Evolutionary conservation across 2,329 filamentous ascomycete species (phyloP).

Genomic region (Neonectria hederae): DNA sequence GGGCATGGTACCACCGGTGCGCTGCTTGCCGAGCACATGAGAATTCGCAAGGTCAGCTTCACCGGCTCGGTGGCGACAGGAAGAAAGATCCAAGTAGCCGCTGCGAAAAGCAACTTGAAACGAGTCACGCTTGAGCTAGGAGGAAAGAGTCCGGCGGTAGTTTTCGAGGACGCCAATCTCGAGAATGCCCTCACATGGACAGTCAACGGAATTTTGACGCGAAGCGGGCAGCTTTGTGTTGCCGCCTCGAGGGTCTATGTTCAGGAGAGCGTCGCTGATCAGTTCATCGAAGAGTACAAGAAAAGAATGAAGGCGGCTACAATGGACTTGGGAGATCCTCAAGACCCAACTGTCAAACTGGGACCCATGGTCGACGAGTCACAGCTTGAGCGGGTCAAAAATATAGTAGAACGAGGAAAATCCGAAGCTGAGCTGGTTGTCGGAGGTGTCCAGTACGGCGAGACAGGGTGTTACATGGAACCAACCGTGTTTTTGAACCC

Average conservation of each 20-base stretch:
- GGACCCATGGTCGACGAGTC: conserved; percentile 20
- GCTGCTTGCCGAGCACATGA: conserved; percentile 63
- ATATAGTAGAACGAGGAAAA: conserved; percentile 18
- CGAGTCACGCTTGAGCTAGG: conserved; percentile 68
- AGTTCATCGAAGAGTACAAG: conserved; percentile 23
- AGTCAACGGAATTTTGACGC: conserved; percentile 19
- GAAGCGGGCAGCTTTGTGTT: conserved; percentile 24
- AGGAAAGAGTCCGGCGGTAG: conserved; percentile 67
- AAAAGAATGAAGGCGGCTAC: conserved; percentile 18
- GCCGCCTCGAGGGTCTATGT: conserved; percentile 21
- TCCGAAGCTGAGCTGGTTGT: conserved; percentile 20
- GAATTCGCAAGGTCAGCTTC: conserved; percentile 69
- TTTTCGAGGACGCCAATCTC: conserved; percentile 64
- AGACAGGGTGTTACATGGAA: conserved; percentile 20
- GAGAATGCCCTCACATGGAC: conserved; percentile 27
- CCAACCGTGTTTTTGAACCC: conserved; percentile 23
- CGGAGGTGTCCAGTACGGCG: conserved; percentile 17
- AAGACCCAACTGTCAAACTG: conserved; percentile 11
- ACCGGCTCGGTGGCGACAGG: conserved; percentile 68
- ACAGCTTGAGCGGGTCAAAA: conserved; percentile 17
- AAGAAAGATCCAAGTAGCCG: conserved; percentile 67
- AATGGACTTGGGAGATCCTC: conserved; percentile 19
- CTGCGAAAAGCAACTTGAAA: conserved; percentile 62
- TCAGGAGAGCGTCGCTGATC: conserved; percentile 13
- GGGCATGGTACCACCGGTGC: conserved; percentile 69